Conservation (phyloP, 495 filamentous ascomycete species). For the Penicillium pulvis region DNA sequence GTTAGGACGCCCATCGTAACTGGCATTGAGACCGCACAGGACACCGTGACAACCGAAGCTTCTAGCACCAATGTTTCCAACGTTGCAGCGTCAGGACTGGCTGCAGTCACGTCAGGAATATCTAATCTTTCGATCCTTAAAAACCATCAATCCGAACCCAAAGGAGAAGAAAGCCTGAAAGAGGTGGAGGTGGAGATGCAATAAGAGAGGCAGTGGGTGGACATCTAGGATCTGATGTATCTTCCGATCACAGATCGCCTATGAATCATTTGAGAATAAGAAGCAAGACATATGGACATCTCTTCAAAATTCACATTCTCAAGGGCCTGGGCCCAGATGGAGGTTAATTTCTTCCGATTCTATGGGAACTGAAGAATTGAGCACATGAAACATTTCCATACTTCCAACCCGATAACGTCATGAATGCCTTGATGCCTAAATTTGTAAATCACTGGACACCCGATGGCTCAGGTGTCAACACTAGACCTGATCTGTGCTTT, state of each 20-base stretch:
- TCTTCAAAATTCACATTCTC: background rate
- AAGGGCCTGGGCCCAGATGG: background rate
- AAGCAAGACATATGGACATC: background rate
- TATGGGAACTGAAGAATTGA: background rate
- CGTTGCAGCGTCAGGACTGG: conserved; percentile 34
- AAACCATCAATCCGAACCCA: conserved; percentile 25
- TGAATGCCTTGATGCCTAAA: conserved; percentile 15
- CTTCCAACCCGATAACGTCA: background rate
- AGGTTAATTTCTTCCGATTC: background rate
- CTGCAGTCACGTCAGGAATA: conserved; percentile 45
- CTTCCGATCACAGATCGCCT: background rate
- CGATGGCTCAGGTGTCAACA: conserved; percentile 2
- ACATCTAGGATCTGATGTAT: background rate
- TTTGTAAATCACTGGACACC: conserved; percentile 4
- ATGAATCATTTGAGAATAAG: background rate
- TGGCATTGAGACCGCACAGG: conserved; percentile 50
- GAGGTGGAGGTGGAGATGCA: conserved; percentile 40
- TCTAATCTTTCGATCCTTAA: conserved; percentile 41
- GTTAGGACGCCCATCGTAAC: conserved; percentile 41
- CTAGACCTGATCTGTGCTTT: conserved; percentile 26
- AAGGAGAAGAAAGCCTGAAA: conserved; percentile 23
- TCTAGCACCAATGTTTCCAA: conserved; percentile 25
- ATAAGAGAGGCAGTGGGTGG: background rate
- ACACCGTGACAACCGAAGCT: conserved; percentile 30
- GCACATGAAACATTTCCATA: background rate